phyloP scores from a whole-genome alignment of 768 basidiomycete species.

The Lentinula sp. region DNA sequence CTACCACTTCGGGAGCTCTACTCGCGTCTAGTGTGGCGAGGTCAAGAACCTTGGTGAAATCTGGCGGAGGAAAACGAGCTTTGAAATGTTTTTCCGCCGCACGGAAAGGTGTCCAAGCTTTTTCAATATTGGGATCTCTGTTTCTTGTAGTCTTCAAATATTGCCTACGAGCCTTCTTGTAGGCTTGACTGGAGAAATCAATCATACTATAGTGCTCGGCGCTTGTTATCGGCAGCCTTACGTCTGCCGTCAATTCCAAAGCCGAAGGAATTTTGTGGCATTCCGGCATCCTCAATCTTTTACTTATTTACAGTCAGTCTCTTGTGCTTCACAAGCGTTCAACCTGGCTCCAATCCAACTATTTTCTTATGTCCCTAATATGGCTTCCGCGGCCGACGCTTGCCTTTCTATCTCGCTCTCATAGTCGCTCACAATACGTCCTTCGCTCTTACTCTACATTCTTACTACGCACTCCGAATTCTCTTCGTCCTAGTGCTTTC shows the following conservation, averaged over 20 bases:
- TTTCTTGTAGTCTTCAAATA: conserved; percentile 57
- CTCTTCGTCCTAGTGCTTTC: conserved; percentile 9
- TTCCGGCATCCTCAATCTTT: background rate
- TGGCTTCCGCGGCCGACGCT: conserved; percentile 61
- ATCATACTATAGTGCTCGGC: background rate
- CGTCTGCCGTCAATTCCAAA: background rate
- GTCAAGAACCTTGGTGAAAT: conserved; percentile 66
- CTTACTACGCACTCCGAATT: conserved; percentile 12
- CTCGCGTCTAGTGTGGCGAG: conserved; percentile 40
- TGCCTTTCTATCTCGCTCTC: conserved; percentile 35
- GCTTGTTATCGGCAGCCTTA: background rate
- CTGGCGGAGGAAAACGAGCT: conserved; percentile 70
- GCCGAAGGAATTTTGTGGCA: background rate
- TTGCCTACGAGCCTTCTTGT: conserved; percentile 48
- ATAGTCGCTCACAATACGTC: conserved; percentile 16
- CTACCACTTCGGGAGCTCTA: conserved; percentile 33
- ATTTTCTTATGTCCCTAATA: conserved; percentile 53
- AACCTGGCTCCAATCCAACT: conserved; percentile 9
- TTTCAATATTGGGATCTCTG: conserved; percentile 36
- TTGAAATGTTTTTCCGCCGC: conserved; percentile 79
- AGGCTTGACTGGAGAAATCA: conserved; percentile 19
- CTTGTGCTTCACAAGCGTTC: background rate
- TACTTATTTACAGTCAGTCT: background rate
- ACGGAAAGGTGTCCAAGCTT: conserved; percentile 70
- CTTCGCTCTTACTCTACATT: conserved; percentile 17